These are phyloP conservation scores for Erodium trifolium DNA, from an alignment of 441 rosid genomes.

Conservation along the genomic window DNA sequence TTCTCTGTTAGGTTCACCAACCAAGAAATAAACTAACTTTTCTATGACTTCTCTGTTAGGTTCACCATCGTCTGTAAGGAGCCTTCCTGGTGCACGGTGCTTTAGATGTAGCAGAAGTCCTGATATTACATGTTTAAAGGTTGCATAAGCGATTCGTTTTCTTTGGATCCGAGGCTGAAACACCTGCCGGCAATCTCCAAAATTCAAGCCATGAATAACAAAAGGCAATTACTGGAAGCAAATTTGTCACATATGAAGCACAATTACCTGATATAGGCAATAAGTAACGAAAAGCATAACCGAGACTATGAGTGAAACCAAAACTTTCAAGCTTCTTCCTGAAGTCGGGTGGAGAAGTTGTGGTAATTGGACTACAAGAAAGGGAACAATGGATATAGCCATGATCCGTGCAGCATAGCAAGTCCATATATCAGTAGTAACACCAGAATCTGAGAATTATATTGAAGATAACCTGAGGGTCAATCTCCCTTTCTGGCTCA, in stretches of 20 bases:
- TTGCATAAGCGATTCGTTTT: conserved; percentile 6
- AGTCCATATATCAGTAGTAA: conserved; percentile 10
- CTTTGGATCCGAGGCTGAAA: conserved; percentile 3
- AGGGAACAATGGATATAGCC: conserved; percentile 4
- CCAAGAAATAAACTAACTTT: not conserved
- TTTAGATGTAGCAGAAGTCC: not conserved
- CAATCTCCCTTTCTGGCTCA: no score
- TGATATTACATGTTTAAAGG: conserved; percentile 1
- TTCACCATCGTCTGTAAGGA: conserved; percentile 4
- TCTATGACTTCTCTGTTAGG: conserved; percentile 8
- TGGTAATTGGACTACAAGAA: conserved; percentile 4
- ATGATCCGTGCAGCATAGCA: conserved; percentile 6
- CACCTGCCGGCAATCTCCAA: not conserved
- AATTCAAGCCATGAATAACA: not conserved
- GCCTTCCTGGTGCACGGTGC: not conserved
- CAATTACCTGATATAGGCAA: conserved; percentile 5
- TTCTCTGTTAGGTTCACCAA: conserved; percentile 8
- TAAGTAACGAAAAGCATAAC: not conserved
- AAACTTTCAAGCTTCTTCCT: not conserved
- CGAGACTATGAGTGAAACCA: conserved; percentile 1
- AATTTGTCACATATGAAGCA: not conserved
- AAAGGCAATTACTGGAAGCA: not conserved
- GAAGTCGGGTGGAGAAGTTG: conserved; percentile 2
- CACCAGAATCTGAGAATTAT: not conserved
- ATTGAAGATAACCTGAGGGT: no score